Conservation (phyloP, 2,329 filamentous ascomycete species). For the Colletotrichum spinosum region DNA sequence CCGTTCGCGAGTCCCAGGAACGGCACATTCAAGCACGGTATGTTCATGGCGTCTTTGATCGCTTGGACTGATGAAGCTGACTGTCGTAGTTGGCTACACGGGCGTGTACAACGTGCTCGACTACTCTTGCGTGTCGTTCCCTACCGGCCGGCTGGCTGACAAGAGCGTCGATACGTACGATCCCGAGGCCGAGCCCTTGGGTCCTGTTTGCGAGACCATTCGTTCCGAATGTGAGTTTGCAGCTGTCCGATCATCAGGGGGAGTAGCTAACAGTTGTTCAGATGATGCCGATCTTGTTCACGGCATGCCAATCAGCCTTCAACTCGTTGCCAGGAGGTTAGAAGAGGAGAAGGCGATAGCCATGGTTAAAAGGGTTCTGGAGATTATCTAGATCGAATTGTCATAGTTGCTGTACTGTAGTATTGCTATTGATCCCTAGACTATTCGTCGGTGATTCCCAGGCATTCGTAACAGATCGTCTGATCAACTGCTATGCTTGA, state of each 20-base stretch:
- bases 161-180: constrained; percentile 49
- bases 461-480: no score
- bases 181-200: constrained; percentile 48
- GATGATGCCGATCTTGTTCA: constrained; percentile 54
- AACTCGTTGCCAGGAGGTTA: constrained; percentile 55
- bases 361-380: constrained; percentile 44
- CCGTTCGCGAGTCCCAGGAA: constrained; percentile 57
- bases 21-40: constrained; percentile 57
- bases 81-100: constrained; percentile 57
- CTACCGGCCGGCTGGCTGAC: constrained; percentile 55
- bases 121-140: constrained; percentile 60
- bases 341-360: constrained; percentile 55
- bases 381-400: neutral
- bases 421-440: no score
- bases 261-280: constrained; percentile 34
- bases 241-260: neutral
- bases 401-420: neutral
- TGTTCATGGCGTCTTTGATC: constrained; percentile 30
- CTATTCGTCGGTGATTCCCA: no score
- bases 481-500: no score
- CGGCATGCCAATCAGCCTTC: constrained; percentile 56
- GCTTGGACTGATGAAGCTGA: neutral
- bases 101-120: constrained; percentile 63
- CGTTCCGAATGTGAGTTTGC: constrained; percentile 55
- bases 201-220: constrained; percentile 50